Conservation (phyloP, 2,329 filamentous ascomycete genomes). For the Chaetomiaceae sp. region DNA sequence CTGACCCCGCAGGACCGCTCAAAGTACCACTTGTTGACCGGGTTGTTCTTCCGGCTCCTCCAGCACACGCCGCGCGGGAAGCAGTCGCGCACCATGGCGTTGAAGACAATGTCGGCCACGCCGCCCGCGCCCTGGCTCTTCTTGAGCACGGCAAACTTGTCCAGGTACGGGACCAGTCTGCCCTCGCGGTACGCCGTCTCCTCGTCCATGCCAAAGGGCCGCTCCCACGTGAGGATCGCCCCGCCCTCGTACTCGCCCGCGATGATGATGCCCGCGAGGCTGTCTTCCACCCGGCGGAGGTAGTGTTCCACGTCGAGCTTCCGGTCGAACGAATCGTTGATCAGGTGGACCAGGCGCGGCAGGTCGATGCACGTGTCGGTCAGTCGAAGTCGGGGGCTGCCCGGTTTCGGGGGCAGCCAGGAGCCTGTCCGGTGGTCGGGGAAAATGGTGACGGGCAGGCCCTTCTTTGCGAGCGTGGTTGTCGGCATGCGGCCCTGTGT, state of each 20-base stretch:
- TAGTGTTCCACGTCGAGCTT: conserved; percentile 82
- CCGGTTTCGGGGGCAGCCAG: conserved; percentile 64
- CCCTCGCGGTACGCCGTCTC: conserved; percentile 50
- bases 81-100: conserved; percentile 85
- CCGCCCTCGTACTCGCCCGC: conserved; percentile 96
- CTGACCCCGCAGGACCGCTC: conserved; percentile 79
- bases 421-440: conserved; percentile 61
- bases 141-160: conserved; percentile 94
- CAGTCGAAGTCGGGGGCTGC: conserved; percentile 59
- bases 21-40: conserved; percentile 99
- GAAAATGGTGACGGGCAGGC: conserved; percentile 82
- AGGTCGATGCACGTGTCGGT: conserved; percentile 81
- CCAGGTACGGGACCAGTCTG: conserved; percentile 83
- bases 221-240: conserved; percentile 92
- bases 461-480: conserved; percentile 81
- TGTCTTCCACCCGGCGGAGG: conserved; percentile 70
- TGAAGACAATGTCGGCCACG: conserved; percentile 94
- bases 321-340: conserved; percentile 88
- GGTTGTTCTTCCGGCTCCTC: conserved; percentile 84
- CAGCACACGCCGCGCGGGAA: conserved; percentile 89
- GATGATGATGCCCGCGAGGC: conserved; percentile 86
- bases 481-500: conserved; percentile 31
- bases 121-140: conserved; percentile 84
- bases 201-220: conserved; percentile 55
- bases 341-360: conserved; percentile 74